A percentile compares a stretch with the other conserved stretches of the same genome.
phyloP scores from a whole-genome alignment of 192 early-diverging fungal species.

The Rhizoclosmatium sp. region DNA sequence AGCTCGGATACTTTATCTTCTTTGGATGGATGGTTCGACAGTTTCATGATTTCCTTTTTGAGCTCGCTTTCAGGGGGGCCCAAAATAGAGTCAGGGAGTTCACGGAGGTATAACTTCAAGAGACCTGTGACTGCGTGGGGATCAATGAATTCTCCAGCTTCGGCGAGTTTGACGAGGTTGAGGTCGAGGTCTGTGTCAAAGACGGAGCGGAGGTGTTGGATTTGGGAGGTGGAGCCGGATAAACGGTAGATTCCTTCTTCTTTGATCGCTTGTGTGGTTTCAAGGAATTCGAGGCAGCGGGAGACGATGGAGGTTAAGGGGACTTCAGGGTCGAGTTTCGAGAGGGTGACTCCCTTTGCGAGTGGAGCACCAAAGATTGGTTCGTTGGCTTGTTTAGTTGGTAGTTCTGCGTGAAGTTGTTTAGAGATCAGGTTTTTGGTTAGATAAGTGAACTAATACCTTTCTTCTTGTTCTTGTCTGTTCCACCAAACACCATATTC shows the following conservation, averaged over 20 bases:
- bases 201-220: conserved; percentile 77
- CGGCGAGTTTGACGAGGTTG: conserved; percentile 58
- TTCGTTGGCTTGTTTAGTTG: background rate
- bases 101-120: conserved; percentile 91
- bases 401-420: background rate
- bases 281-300: conserved; percentile 97
- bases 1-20: conserved; percentile 83
- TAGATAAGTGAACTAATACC: background rate
- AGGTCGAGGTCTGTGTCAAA: conserved; percentile 88
- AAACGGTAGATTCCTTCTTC: conserved; percentile 98
- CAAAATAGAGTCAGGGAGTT: conserved; percentile 79
- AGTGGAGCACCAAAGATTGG: conserved; percentile 82
- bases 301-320: conserved; percentile 88
- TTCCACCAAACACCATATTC: conserved; percentile 25
- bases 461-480: conserved; percentile 3
- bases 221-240: conserved; percentile 77
- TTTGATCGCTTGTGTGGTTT: conserved; percentile 42
- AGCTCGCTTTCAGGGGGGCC: conserved; percentile 81
- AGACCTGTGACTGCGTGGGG: conserved; percentile 92
- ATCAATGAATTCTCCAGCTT: conserved; percentile 70
- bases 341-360: conserved; percentile 76
- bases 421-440: background rate
- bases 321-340: conserved; percentile 74
- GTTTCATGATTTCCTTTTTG: conserved; percentile 81
- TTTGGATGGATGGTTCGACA: conserved; percentile 76